phyloP scores from a whole-genome alignment of 2,329 filamentous ascomycete genomes.

The Paramyrothecium roridum region DNA sequence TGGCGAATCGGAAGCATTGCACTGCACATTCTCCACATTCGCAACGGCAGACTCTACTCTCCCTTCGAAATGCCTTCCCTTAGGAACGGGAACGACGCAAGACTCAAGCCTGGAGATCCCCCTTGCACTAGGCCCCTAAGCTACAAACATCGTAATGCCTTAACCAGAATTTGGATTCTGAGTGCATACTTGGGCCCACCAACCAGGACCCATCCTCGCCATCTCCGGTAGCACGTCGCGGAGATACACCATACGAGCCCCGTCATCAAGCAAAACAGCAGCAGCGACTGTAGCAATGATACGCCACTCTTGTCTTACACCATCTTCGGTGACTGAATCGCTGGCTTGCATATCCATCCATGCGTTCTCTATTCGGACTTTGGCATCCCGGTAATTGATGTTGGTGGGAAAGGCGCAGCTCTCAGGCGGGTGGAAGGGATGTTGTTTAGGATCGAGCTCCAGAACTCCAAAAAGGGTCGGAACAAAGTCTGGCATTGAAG shows the following conservation, averaged over 20 bases:
- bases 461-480: neutral
- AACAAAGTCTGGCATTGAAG: neutral
- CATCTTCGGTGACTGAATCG: neutral
- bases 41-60: no score
- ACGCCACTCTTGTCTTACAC: neutral
- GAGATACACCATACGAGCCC: neutral
- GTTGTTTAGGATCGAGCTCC: neutral
- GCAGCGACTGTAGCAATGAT: neutral
- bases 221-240: neutral
- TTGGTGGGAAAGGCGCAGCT: neutral
- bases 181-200: neutral
- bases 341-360: neutral
- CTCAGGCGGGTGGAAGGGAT: neutral
- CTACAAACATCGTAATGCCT: neutral
- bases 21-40: no score
- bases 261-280: neutral
- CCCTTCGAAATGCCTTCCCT: no score
- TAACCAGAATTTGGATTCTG: neutral
- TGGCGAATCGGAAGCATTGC: no score
- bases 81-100: no score
- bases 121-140: no score
- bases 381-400: neutral
- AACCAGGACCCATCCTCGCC: neutral
- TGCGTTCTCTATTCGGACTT: neutral
- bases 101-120: no score